These are phyloP conservation scores for Umbelopsis sp. DNA, from an alignment of 371 early-diverging fungal species.

Conservation along the genomic window DNA sequence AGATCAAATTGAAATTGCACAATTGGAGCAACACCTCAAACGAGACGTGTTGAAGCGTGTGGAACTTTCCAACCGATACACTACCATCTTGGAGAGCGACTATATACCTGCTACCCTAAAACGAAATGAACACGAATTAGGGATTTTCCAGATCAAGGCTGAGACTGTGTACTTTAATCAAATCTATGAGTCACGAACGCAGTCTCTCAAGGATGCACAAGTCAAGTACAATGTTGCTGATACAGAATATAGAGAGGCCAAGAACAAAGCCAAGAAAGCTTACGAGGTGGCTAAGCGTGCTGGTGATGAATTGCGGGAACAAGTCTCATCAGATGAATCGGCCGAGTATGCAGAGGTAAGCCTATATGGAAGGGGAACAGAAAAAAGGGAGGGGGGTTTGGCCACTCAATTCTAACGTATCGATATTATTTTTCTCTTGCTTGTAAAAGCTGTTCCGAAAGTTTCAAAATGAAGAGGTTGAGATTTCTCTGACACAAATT, in stretches of 20 bases:
- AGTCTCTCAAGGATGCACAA: conserved; percentile 32
- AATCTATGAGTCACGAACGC: conserved; percentile 24
- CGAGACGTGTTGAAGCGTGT: conserved; percentile 30
- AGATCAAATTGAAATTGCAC: conserved; percentile 30
- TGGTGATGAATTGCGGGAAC: conserved; percentile 32
- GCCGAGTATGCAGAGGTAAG: conserved; percentile 48
- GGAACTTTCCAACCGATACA: conserved; percentile 30
- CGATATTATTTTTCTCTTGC: neutral
- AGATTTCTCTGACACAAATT: conserved; percentile 39
- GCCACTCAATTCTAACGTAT: neutral
- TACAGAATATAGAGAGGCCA: conserved; percentile 33
- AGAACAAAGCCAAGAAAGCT: conserved; percentile 39
- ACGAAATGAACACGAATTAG: conserved; percentile 19
- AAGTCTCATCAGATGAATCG: conserved; percentile 37
- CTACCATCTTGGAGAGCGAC: conserved; percentile 25
- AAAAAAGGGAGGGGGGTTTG: too few species aligned
- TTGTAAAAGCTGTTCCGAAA: conserved; percentile 21
- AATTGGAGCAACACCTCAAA: conserved; percentile 25
- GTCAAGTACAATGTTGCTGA: conserved; percentile 34
- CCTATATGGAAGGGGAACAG: neutral
- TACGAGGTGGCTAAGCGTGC: conserved; percentile 49
- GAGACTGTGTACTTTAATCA: conserved; percentile 28
- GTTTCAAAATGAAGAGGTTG: conserved; percentile 41
- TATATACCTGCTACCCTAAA: neutral
- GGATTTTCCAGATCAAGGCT: conserved; percentile 30